These are phyloP conservation scores for Populus hybrid DNA, from an alignment of 441 rosid species.

Conservation along the genomic window DNA sequence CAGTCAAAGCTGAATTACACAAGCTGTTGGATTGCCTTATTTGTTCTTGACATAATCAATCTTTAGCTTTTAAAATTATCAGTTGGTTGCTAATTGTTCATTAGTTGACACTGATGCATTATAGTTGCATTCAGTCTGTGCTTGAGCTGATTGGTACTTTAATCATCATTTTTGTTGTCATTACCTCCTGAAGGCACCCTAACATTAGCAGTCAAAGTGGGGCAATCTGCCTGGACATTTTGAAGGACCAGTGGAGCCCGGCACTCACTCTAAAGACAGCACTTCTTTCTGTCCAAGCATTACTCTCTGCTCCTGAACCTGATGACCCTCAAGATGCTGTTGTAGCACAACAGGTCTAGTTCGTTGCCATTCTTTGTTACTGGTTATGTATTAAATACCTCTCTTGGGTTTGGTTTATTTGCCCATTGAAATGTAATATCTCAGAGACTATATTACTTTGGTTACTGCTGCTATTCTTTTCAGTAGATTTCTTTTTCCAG, in stretches of 20 bases:
- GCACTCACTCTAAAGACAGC: conserved; percentile 97
- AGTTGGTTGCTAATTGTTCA: not conserved
- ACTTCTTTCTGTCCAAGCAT: conserved; percentile 90
- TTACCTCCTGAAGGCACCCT: conserved; percentile 67
- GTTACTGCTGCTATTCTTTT: not conserved
- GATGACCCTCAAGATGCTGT: conserved; percentile 99
- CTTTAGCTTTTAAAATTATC: not conserved
- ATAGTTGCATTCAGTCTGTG: not conserved
- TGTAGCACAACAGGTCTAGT: conserved; percentile 87
- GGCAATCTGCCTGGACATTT: conserved; percentile 92
- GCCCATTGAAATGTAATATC: not conserved
- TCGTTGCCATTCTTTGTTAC: conserved; percentile 1
- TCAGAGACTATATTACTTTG: not conserved
- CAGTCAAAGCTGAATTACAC: not conserved
- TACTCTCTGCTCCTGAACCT: conserved; percentile 90
- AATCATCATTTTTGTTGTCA: conserved; percentile 6
- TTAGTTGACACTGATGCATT: conserved; percentile 7
- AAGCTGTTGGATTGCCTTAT: not conserved
- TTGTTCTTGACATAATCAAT: not conserved
- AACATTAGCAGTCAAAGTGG: conserved; percentile 99
- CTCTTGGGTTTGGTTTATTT: not conserved
- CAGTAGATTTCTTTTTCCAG: not conserved
- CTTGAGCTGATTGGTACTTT: conserved; percentile 11
- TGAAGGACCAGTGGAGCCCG: conserved; percentile 99
- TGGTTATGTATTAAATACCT: not conserved